Evolutionary conservation across 257 asterid genomes (phyloP).

Genomic region (Paraleonurus japonicus): DNA sequence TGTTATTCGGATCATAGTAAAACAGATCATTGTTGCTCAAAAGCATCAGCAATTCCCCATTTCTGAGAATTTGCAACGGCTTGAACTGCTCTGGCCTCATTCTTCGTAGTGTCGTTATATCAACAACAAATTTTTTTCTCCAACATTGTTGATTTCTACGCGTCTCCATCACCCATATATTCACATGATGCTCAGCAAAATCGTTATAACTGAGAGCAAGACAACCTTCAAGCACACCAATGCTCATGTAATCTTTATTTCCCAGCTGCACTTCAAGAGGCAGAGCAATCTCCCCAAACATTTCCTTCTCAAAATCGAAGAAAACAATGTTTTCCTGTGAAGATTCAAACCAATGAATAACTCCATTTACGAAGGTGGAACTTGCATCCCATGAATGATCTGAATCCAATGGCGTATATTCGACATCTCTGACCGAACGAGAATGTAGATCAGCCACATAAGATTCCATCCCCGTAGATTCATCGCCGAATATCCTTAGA

Average conservation of each 20-base stretch:
- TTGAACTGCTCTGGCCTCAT: background rate
- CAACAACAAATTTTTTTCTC: constrained; percentile 23
- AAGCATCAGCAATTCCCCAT: no score
- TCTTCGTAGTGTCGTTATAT: background rate
- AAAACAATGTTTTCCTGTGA: constrained; percentile 3
- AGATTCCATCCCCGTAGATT: background rate
- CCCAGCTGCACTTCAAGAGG: constrained; percentile 11
- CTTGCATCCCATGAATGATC: constrained; percentile 22
- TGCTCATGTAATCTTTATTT: background rate
- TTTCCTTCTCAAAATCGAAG: constrained; percentile 33
- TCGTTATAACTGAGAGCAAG: constrained; percentile 17
- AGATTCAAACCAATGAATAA: constrained; percentile 23
- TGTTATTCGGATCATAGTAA: constrained; percentile 18
- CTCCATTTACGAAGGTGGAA: constrained; percentile 19
- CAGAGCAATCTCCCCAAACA: constrained; percentile 20
- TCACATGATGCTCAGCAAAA: background rate
- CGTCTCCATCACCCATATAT: constrained; percentile 33
- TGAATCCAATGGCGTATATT: background rate
- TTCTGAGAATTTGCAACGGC: no score
- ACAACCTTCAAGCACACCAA: constrained; percentile 28
- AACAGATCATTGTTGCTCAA: background rate
- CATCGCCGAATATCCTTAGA: constrained; percentile 14
- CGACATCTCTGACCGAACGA: constrained; percentile 15
- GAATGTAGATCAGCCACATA: background rate
- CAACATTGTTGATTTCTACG: background rate